Percentiles rank a stretch among this genome's conserved stretches.
phyloP scores from a whole-genome alignment of 768 basidiomycete species.

The Trametes cingulata region DNA sequence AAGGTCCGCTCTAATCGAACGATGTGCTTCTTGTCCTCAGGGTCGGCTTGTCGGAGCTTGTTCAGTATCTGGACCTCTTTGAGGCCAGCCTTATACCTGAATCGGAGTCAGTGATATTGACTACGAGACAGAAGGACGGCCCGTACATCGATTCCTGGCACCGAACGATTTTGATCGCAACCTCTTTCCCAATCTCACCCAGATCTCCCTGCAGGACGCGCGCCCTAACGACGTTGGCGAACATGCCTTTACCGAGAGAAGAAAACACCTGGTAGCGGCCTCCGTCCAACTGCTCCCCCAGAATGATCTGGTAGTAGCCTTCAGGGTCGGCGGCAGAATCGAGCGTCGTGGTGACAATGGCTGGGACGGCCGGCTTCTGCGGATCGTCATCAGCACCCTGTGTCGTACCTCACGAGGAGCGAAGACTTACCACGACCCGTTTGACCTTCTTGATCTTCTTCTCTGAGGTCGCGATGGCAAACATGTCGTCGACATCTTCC shows the following conservation, averaged over 20 bases:
- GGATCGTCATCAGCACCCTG: neutral
- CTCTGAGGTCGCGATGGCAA: constrained; percentile 57
- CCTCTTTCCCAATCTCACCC: constrained; percentile 63
- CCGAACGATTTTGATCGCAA: constrained; percentile 96
- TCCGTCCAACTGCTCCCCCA: constrained; percentile 91
- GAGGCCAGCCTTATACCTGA: constrained; percentile 90
- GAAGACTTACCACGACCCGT: constrained; percentile 47
- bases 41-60: constrained; percentile 85
- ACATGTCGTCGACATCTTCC: constrained; percentile 95
- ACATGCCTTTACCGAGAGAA: constrained; percentile 98
- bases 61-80: constrained; percentile 91
- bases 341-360: constrained; percentile 71
- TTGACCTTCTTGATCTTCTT: constrained; percentile 61
- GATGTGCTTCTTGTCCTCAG: constrained; percentile 95
- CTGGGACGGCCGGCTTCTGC: constrained; percentile 57
- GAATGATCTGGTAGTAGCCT: constrained; percentile 92
- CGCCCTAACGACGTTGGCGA: constrained; percentile 93
- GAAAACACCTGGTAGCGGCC: constrained; percentile 95
- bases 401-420: neutral
- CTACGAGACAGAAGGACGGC: neutral
- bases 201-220: constrained; percentile 70
- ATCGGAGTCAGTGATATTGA: neutral
- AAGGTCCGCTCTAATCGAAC: constrained; percentile 93
- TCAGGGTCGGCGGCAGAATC: constrained; percentile 94
- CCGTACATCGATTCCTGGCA: constrained; percentile 95